Evolutionary conservation across 164 flowering plant species (phyloP).

Genomic region (Magnolia officinalis): DNA sequence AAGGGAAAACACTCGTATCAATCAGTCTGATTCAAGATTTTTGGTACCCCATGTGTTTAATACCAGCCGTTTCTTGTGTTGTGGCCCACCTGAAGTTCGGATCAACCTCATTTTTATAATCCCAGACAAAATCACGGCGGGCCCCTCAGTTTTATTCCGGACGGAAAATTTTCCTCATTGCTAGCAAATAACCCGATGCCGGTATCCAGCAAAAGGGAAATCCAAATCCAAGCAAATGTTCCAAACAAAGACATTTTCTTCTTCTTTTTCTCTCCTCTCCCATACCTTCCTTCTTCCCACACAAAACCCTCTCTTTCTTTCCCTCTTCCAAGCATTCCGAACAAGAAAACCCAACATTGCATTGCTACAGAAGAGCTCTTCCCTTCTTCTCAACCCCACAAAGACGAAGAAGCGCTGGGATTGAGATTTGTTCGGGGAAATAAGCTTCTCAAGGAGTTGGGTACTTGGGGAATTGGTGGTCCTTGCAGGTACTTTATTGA

Average conservation of each 20-base stretch:
- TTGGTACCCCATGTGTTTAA: too few species aligned
- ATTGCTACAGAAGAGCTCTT: neutral
- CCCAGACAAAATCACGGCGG: too few species aligned
- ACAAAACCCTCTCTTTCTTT: neutral
- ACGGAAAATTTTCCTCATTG: too few species aligned
- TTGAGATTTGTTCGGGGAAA: constrained; percentile 6
- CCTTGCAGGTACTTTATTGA: constrained; percentile 15
- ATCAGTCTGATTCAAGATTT: too few species aligned
- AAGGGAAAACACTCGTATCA: too few species aligned
- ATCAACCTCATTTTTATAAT: too few species aligned
- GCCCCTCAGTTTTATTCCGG: too few species aligned
- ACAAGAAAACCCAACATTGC: neutral
- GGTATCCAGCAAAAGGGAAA: neutral
- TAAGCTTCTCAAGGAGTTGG: constrained; percentile 15
- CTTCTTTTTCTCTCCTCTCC: neutral
- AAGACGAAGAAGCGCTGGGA: neutral
- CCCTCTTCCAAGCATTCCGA: neutral
- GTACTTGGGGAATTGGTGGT: constrained; percentile 21
- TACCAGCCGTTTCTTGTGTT: too few species aligned
- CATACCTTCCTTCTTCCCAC: neutral
- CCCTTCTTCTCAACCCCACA: neutral
- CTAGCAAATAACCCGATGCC: neutral
- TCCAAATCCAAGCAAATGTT: neutral
- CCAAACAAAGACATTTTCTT: neutral
- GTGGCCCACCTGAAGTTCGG: too few species aligned